Base-by-base conservation (phyloP, 1,284 basidiomycete genomes). In the Trametes versicolor region DNA sequence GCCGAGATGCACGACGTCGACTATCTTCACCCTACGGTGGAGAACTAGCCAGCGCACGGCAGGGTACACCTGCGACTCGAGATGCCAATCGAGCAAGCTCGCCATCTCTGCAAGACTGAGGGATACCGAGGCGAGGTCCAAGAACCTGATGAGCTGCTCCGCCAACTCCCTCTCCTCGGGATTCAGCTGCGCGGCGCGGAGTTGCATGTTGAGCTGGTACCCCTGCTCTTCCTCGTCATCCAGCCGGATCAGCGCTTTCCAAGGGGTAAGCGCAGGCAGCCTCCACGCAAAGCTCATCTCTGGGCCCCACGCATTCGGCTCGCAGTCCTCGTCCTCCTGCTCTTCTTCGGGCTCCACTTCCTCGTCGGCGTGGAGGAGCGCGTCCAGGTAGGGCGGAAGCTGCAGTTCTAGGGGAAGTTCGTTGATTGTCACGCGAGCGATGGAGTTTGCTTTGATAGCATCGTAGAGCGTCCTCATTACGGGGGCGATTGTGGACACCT, bases 41-140 rank as follows among this genome's bases (percentile, higher is more conserved):
- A 95, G 91, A 25, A 98, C 93, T 39, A 99, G 83, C 86, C 96
- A 96, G 13, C 94, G 86, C 1, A 96, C 94, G 52, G 93, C 90
- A 0, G 95, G 94, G 72, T 93, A 95, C 1, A 97, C 86, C 70
- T 97, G 93, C 0, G 87, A 83, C 68, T 97, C 92, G 4, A 97
- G 81, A 72, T 97, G 90, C 89, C 93, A 96, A 58, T 95, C 93
- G 29, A 97, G 81, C 37, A 92, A 74, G 75, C 88, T 91, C 0
- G 94, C 94, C 79, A 97, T 90, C 68, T 97, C 94, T n/a, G 88
- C 87, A 53, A 98, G 83, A 53, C 94, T 97, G 69, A 91, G 77
- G 19, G 84, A 88, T 7, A 91, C 82, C 9, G 88, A 86, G 0
- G 87, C 88, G 8, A 83, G 85, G 69, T 92, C 87, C 63, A 93